Evolutionary conservation across 495 filamentous ascomycete genomes (phyloP).

Genomic region (Aspergillus cristatus): DNA sequence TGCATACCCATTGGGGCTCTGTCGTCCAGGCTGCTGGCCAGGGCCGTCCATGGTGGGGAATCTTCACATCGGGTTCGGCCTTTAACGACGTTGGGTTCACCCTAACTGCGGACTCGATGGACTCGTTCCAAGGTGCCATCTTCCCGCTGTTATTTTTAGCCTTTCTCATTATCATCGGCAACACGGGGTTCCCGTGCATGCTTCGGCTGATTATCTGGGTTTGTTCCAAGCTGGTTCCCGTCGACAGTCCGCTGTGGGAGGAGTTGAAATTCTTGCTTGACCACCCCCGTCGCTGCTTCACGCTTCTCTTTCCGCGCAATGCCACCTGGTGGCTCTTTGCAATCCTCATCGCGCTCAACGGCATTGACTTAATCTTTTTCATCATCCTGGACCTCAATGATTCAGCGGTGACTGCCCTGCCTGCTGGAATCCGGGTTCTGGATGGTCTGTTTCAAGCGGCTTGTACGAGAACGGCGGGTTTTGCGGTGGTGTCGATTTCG

Average conservation of each 20-base stretch:
- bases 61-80: constrained; percentile 74
- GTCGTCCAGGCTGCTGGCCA: constrained; percentile 53
- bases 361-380: constrained; percentile 77
- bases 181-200: constrained; percentile 91
- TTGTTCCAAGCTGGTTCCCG: constrained; percentile 46
- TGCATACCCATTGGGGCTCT: constrained; percentile 45
- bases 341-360: constrained; percentile 74
- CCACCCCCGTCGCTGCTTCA: constrained; percentile 92
- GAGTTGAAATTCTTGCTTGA: constrained; percentile 85
- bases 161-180: constrained; percentile 84
- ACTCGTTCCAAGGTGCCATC: constrained; percentile 67
- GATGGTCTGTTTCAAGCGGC: constrained; percentile 84
- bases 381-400: constrained; percentile 79
- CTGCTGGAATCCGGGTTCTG: constrained; percentile 62
- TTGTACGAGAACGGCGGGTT: constrained; percentile 81
- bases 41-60: constrained; percentile 76
- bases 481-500: constrained; percentile 67
- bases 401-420: constrained; percentile 47
- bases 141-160: constrained; percentile 65
- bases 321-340: constrained; percentile 97
- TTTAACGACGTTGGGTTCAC: constrained; percentile 88
- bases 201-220: constrained; percentile 84
- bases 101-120: constrained; percentile 87
- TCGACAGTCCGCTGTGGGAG: constrained; percentile 64
- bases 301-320: constrained; percentile 75